Conservation (phyloP, 805 yeast genomes). For the Sugiyamaella floridensis region DNA sequence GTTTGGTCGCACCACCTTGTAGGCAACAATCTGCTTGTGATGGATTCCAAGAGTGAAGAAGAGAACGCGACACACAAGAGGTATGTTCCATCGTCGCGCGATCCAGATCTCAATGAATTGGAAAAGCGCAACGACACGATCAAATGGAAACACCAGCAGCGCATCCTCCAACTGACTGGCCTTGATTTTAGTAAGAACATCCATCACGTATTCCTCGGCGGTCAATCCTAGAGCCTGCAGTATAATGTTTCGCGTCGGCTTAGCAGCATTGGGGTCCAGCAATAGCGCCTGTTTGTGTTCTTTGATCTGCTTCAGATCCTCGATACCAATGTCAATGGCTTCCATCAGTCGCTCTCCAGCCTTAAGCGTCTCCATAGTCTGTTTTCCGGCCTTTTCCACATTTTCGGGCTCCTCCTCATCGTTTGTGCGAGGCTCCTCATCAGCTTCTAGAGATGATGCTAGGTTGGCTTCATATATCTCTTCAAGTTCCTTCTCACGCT, state of each 20-base stretch:
- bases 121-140: slow-evolving; percentile 65
- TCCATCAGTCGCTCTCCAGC: slow-evolving; percentile 92
- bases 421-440: slow-evolving; percentile 36
- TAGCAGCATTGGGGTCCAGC: slow-evolving; percentile 40
- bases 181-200: slow-evolving; percentile 59
- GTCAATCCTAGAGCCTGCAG: slow-evolving; percentile 61
- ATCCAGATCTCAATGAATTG: slow-evolving; percentile 75
- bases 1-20: slow-evolving; percentile 47
- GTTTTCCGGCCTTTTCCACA: slow-evolving; percentile 58
- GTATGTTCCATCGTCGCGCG: slow-evolving; percentile 40
- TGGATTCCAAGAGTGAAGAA: slow-evolving; percentile 69
- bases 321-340: slow-evolving; percentile 75
- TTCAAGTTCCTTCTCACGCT: slow-evolving; percentile 91
- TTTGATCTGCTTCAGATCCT: slow-evolving; percentile 54
- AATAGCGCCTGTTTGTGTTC: slow-evolving; percentile 42
- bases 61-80: slow-evolving; percentile 65
- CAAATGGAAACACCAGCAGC: slow-evolving; percentile 80
- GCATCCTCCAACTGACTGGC: slow-evolving; percentile 92
- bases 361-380: slow-evolving; percentile 84
- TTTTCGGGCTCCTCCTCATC: slow-evolving; percentile 45
- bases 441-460: slow-evolving; percentile 61
- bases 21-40: slow-evolving; percentile 64
- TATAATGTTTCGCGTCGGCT: slow-evolving; percentile 65
- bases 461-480: slow-evolving; percentile 81
- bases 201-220: slow-evolving; percentile 76